Conservation (phyloP, 169 alveolate genomes). For the Babesia caballi region DNA sequence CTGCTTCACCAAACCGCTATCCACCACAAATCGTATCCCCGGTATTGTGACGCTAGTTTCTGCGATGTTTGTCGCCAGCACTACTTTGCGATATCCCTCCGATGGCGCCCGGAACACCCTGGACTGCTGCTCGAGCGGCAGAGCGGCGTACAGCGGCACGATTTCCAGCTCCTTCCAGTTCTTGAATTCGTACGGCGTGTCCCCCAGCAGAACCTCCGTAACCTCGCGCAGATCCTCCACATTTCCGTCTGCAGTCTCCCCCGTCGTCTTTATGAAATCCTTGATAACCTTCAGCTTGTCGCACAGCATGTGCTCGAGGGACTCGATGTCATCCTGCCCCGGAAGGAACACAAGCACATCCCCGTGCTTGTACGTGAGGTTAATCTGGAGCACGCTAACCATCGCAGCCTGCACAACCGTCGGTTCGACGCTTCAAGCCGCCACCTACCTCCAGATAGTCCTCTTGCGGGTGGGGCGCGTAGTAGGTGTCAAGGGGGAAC, state of each 20-base stretch:
- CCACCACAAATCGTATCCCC: slow-evolving; percentile 89
- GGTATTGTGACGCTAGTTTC: slow-evolving; percentile 97
- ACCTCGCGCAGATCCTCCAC: slow-evolving; percentile 68
- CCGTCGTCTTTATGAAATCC: slow-evolving; percentile 28
- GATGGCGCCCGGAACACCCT: slow-evolving; percentile 94
- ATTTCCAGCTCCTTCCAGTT: slow-evolving; percentile 47
- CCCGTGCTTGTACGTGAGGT: slow-evolving; percentile 73
- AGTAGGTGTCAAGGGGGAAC: slow-evolving; percentile 46
- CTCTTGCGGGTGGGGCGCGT: slow-evolving; percentile 49
- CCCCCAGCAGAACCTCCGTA: slow-evolving; percentile 56
- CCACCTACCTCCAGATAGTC: slow-evolving; percentile 55
- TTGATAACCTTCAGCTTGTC: slow-evolving; percentile 53
- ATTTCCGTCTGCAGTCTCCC: slow-evolving; percentile 50
- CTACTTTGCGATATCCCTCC: slow-evolving; percentile 61
- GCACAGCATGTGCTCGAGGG: slow-evolving; percentile 69
- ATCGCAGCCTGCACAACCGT: slow-evolving; percentile 51
- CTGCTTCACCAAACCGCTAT: slow-evolving; percentile 89
- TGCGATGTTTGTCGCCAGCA: slow-evolving; percentile 90
- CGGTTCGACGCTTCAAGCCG: background rate
- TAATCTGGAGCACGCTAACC: slow-evolving; percentile 32
- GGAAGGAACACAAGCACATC: slow-evolving; percentile 93
- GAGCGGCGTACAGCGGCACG: slow-evolving; percentile 94
- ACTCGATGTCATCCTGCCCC: slow-evolving; percentile 95
- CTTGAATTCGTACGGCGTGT: slow-evolving; percentile 33
- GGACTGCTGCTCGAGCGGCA: slow-evolving; percentile 92